Evolutionary conservation across 371 early-diverging fungal genomes (phyloP).

Genomic region (Mycotypha africana): DNA sequence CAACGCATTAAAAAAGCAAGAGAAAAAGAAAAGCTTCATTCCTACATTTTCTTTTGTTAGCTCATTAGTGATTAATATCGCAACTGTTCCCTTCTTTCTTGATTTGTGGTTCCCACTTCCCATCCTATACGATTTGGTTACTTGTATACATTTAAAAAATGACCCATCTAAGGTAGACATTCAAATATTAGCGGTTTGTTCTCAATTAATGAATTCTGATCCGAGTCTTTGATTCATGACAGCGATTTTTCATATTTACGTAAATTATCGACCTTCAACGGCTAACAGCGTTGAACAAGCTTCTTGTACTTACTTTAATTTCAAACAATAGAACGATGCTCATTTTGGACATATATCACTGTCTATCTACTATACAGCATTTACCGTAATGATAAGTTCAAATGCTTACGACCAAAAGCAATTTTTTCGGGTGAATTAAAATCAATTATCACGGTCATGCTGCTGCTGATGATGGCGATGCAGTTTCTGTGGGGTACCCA

Average conservation of each 20-base stretch:
- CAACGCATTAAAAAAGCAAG: too few species aligned
- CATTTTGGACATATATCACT: constrained; percentile 18
- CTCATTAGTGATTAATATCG: too few species aligned
- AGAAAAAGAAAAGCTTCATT: too few species aligned
- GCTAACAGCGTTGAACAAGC: neutral
- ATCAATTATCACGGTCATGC: constrained; percentile 28
- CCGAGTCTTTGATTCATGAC: neutral
- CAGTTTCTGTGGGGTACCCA: constrained; percentile 36
- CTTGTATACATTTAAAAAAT: neutral
- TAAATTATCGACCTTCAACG: neutral
- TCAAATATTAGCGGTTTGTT: neutral
- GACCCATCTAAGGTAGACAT: neutral
- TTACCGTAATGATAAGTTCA: constrained; percentile 21
- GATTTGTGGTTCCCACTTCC: too few species aligned
- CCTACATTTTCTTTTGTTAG: too few species aligned
- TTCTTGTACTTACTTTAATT: neutral
- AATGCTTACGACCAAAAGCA: constrained; percentile 18
- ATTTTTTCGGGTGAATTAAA: constrained; percentile 33
- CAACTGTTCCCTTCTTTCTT: too few species aligned
- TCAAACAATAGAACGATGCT: constrained; percentile 25
- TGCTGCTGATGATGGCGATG: constrained; percentile 22
- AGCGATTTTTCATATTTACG: neutral
- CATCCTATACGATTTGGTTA: too few species aligned
- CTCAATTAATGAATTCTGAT: neutral
- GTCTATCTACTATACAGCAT: constrained; percentile 16